Conservation (phyloP, 495 filamentous ascomycete genomes). For the Aspergillus avenaceus region DNA sequence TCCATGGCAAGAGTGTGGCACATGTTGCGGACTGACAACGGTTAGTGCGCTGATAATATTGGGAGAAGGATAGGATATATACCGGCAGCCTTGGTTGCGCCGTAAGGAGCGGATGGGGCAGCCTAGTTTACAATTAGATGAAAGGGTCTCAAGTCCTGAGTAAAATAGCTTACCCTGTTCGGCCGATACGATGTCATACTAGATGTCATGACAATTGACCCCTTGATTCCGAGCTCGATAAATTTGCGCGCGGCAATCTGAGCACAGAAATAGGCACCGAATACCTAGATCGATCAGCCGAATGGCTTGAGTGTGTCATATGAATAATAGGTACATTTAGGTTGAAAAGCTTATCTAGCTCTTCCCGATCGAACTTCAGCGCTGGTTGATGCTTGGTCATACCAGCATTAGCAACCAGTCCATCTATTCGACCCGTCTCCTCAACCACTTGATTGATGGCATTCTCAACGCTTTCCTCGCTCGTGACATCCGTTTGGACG, state of each 20-base stretch:
- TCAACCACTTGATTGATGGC: slow-evolving; percentile 35
- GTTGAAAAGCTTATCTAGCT: slow-evolving; percentile 38
- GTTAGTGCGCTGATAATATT: neutral
- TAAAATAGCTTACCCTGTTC: slow-evolving; percentile 23
- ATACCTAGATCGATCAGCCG: neutral
- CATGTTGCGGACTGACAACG: slow-evolving; percentile 8
- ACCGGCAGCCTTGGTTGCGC: slow-evolving; percentile 13
- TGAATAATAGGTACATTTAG: slow-evolving; percentile 30
- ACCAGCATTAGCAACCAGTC: slow-evolving; percentile 37
- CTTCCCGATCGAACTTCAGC: slow-evolving; percentile 31
- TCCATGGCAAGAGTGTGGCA: slow-evolving; percentile 35
- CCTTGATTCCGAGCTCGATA: slow-evolving; percentile 21
- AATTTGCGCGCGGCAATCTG: slow-evolving; percentile 11
- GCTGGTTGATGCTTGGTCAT: slow-evolving; percentile 46
- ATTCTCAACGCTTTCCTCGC: slow-evolving; percentile 33
- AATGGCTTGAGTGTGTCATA: neutral
- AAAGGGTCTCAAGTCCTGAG: too few relatives aligned
- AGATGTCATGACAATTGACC: slow-evolving; percentile 36
- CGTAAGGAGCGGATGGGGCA: slow-evolving; percentile 11
- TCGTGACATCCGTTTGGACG: slow-evolving; percentile 38
- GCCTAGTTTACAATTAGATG: too few relatives aligned
- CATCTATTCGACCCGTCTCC: slow-evolving; percentile 30
- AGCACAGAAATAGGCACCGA: slow-evolving; percentile 20
- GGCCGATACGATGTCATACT: slow-evolving; percentile 40
- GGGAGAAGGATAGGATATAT: neutral